These are phyloP conservation scores for Pilobolus umbonatus DNA, from an alignment of 192 early-diverging fungal genomes.

Conservation along the genomic window DNA sequence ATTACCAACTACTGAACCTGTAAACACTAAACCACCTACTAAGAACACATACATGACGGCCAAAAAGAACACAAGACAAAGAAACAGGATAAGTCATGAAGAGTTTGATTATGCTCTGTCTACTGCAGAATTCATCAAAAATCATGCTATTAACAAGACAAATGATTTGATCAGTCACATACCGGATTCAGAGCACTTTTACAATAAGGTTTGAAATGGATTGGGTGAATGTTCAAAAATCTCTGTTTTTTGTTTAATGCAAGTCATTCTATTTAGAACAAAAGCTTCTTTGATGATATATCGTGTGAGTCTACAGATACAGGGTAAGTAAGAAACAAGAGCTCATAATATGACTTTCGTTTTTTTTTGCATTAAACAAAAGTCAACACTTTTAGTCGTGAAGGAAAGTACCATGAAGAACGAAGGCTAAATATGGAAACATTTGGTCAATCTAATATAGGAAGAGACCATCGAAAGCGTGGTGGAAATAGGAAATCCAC, in stretches of 20 bases:
- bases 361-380: too few species aligned
- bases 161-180: too few species aligned
- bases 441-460: constrained; percentile 80
- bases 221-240: constrained; percentile 48
- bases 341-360: not conserved
- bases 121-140: constrained; percentile 56
- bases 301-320: constrained; percentile 64
- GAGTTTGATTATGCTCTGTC: constrained; percentile 94
- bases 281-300: constrained; percentile 95
- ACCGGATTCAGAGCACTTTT: not conserved
- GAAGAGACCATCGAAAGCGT: constrained; percentile 55
- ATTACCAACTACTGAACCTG: too few species aligned
- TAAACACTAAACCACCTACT: too few species aligned
- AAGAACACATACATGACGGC: too few species aligned
- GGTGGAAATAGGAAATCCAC: constrained; percentile 46
- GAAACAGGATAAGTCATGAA: too few species aligned
- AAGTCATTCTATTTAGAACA: constrained; percentile 57
- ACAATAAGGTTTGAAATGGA: constrained; percentile 14
- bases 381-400: constrained; percentile 45
- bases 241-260: constrained; percentile 42
- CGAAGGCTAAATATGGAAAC: constrained; percentile 90
- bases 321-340: constrained; percentile 33
- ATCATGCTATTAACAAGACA: constrained; percentile 61
- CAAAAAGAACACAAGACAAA: too few species aligned
- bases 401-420: constrained; percentile 78